Conservation (phyloP, 2,329 filamentous ascomycete species). For the Cercospora janseana region DNA sequence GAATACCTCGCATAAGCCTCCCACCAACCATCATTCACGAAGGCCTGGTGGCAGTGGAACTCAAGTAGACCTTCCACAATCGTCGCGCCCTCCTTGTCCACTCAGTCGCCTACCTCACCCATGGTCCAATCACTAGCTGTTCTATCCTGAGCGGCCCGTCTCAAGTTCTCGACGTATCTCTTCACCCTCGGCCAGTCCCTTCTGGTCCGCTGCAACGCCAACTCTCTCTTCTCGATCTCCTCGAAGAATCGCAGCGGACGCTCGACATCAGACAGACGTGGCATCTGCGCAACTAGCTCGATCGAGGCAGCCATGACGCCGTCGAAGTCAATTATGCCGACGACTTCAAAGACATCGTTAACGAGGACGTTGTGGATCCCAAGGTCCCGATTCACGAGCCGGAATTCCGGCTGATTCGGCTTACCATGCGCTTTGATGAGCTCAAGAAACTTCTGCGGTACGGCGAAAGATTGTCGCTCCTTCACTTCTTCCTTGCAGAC, state of each 20-base stretch:
- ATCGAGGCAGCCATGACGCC: conserved; percentile 9
- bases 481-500: background rate
- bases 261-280: background rate
- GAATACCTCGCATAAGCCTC: too few species aligned
- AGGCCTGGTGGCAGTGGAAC: too few species aligned
- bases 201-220: background rate
- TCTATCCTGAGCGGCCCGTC: background rate
- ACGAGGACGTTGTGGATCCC: conserved; percentile 17
- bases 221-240: background rate
- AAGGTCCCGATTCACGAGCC: conserved; percentile 11
- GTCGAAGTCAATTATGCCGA: conserved; percentile 16
- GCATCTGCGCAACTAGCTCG: conserved; percentile 10
- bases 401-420: background rate
- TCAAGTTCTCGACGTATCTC: background rate
- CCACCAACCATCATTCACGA: too few species aligned
- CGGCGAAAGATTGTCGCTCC: background rate
- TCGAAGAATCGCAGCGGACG: background rate
- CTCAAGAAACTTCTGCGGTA: background rate
- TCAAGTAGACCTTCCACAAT: too few species aligned
- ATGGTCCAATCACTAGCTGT: too few species aligned
- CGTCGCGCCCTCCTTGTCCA: background rate
- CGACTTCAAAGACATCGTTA: conserved; percentile 14
- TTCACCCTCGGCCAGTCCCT: background rate
- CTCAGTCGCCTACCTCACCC: background rate
- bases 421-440: conserved; percentile 5